A percentile compares a stretch with the other conserved stretches of the same genome.
Conservation (phyloP, 805 yeast species). For the Candida piceae region DNA sequence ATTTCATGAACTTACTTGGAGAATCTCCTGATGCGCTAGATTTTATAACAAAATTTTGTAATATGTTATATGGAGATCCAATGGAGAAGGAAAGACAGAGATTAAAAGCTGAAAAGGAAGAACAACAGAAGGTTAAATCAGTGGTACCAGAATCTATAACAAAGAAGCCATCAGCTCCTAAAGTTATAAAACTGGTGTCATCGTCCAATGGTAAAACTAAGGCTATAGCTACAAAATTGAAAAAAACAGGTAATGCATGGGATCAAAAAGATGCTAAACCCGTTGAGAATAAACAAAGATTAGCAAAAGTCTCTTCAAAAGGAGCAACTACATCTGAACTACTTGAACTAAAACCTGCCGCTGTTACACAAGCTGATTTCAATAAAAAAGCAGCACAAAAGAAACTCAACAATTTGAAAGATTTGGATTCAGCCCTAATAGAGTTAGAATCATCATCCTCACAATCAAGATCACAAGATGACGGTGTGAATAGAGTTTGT, state of each 20-base stretch:
- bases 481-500: slow-evolving; percentile 37
- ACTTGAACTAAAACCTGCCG: slow-evolving; percentile 35
- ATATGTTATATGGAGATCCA: slow-evolving; percentile 32
- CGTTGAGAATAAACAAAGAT: slow-evolving; percentile 4
- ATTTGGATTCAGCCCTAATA: slow-evolving; percentile 43
- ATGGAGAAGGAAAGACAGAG: slow-evolving; percentile 3
- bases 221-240: slow-evolving; percentile 7
- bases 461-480: slow-evolving; percentile 6
- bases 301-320: slow-evolving; percentile 11
- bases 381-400: slow-evolving; percentile 35
- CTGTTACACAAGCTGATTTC: slow-evolving; percentile 20
- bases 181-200: slow-evolving; percentile 12
- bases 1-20: slow-evolving; percentile 53
- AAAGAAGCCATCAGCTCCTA: slow-evolving; percentile 2
- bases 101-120: no score
- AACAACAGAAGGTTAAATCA: no score
- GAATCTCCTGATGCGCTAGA: slow-evolving; percentile 48
- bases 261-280: background rate
- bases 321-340: slow-evolving; percentile 45
- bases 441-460: slow-evolving; percentile 35
- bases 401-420: slow-evolving; percentile 47
- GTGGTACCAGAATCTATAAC: slow-evolving; percentile 1
- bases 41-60: slow-evolving; percentile 41
- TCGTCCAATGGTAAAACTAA: slow-evolving; percentile 11
- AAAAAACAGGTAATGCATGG: slow-evolving; percentile 1